A percentile compares a stretch with the other conserved stretches of the same genome.
These are phyloP conservation scores for Blastocystis sp. DNA, from an alignment of 352 stramenopile species.

Conservation along the genomic window DNA sequence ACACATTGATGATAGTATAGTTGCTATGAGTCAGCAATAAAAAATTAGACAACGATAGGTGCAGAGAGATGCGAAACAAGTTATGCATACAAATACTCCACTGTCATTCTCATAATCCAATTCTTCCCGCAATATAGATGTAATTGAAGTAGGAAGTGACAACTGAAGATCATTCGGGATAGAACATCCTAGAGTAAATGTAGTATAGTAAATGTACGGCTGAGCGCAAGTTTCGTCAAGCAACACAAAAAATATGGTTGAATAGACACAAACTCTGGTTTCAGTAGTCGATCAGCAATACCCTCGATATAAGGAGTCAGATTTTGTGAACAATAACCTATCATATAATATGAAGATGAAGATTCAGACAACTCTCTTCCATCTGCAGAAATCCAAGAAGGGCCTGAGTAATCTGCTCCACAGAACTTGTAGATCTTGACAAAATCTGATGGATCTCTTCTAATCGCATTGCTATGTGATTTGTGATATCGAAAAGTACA, in stretches of 20 bases:
- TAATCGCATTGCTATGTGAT: too few relatives aligned
- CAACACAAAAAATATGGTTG: neutral
- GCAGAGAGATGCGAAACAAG: slow-evolving; percentile 13
- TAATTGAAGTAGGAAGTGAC: neutral
- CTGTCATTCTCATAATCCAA: neutral
- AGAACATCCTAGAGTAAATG: neutral
- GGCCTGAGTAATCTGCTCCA: too few relatives aligned
- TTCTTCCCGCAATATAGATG: neutral
- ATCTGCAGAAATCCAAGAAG: too few relatives aligned
- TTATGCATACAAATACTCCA: slow-evolving; percentile 4
- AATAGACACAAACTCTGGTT: neutral
- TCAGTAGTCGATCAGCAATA: neutral
- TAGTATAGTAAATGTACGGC: neutral
- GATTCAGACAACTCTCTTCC: too few relatives aligned
- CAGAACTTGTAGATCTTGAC: too few relatives aligned
- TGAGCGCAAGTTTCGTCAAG: neutral
- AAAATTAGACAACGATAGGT: neutral
- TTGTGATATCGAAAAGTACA: too few relatives aligned
- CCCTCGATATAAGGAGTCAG: too few relatives aligned
- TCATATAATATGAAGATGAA: too few relatives aligned
- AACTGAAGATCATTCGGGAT: neutral
- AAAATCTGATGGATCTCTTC: too few relatives aligned
- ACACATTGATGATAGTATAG: neutral
- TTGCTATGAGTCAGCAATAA: neutral
- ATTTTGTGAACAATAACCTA: too few relatives aligned